Percentiles rank a stretch among this genome's conserved stretches.
phyloP scores from a whole-genome alignment of 1,284 basidiomycete species.

The Boletellus deceptivus region DNA sequence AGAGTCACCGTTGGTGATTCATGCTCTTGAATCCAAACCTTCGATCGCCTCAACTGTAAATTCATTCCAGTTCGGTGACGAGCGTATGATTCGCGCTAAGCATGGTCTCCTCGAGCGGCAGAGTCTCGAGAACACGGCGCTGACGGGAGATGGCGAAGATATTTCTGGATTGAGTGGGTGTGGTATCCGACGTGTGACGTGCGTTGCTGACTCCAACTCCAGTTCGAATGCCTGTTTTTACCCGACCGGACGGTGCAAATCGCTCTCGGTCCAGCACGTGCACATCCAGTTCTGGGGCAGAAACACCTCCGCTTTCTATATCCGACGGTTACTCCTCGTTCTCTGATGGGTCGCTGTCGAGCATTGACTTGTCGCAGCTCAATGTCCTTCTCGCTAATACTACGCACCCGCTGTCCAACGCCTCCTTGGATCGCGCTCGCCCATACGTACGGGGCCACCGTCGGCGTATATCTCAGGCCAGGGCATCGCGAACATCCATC shows the following conservation, averaged over 20 bases:
- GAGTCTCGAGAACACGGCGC: constrained; percentile 61
- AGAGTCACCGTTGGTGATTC: constrained; percentile 39
- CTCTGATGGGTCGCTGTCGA: constrained; percentile 64
- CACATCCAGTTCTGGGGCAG: constrained; percentile 55
- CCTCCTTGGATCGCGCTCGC: constrained; percentile 38
- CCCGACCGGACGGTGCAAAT: constrained; percentile 48
- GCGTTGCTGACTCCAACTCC: constrained; percentile 8
- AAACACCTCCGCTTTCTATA: constrained; percentile 67
- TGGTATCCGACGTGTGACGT: not conserved
- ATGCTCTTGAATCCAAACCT: constrained; percentile 50
- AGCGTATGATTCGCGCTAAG: constrained; percentile 63
- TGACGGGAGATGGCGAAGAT: constrained; percentile 66
- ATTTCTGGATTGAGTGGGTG: constrained; percentile 51
- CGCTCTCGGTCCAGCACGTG: constrained; percentile 68
- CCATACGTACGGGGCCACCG: constrained; percentile 58
- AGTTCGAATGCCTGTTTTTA: constrained; percentile 57
- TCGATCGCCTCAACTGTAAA: constrained; percentile 57
- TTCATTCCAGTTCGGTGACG: constrained; percentile 61
- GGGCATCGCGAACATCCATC: constrained; percentile 62
- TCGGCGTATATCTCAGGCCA: constrained; percentile 61
- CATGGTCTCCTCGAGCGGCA: constrained; percentile 62
- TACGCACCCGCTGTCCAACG: constrained; percentile 36
- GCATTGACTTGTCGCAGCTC: constrained; percentile 67
- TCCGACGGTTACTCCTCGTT: constrained; percentile 62
- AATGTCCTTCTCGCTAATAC: constrained; percentile 52